phyloP scores from a whole-genome alignment of 345 rosid species.

The Eutrema japonicum region DNA sequence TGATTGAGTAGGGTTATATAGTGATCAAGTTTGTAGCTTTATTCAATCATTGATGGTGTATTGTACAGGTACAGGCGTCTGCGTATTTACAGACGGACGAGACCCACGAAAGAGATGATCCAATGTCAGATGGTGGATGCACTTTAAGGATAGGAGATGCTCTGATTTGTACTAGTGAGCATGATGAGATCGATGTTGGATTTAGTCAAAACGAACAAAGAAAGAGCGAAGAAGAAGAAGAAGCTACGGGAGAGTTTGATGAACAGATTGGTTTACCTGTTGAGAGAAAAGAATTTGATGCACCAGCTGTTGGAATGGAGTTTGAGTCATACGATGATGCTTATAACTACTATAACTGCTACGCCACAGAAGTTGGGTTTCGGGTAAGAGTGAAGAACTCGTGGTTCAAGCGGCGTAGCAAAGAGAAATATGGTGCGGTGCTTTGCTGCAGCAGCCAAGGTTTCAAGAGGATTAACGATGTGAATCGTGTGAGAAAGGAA shows the following conservation, averaged over 20 bases:
- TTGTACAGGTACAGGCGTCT: constrained; percentile 35
- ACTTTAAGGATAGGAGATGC: constrained; percentile 43
- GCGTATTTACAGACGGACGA: constrained; percentile 49
- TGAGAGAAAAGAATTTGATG: constrained; percentile 62
- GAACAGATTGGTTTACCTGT: constrained; percentile 40
- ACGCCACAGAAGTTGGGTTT: constrained; percentile 76
- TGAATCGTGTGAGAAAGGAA: constrained; percentile 65
- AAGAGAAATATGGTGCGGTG: constrained; percentile 76
- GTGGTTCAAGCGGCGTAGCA: constrained; percentile 82
- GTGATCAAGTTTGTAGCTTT: constrained; percentile 24
- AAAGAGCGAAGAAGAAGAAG: constrained; percentile 42
- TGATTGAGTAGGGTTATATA: background rate
- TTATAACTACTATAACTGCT: constrained; percentile 76
- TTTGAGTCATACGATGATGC: constrained; percentile 82
- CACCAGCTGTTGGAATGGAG: constrained; percentile 85
- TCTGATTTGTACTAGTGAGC: constrained; percentile 45
- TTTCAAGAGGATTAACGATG: constrained; percentile 70
- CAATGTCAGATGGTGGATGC: constrained; percentile 42
- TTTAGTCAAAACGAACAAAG: constrained; percentile 30
- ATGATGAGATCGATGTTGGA: constrained; percentile 47
- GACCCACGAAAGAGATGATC: constrained; percentile 42
- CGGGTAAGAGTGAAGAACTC: constrained; percentile 82
- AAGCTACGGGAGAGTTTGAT: constrained; percentile 38
- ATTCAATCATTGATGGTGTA: background rate
- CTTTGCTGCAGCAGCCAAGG: constrained; percentile 87